phyloP scores from a whole-genome alignment of 2,329 filamentous ascomycete genomes.

The Ophiostoma piceae region DNA sequence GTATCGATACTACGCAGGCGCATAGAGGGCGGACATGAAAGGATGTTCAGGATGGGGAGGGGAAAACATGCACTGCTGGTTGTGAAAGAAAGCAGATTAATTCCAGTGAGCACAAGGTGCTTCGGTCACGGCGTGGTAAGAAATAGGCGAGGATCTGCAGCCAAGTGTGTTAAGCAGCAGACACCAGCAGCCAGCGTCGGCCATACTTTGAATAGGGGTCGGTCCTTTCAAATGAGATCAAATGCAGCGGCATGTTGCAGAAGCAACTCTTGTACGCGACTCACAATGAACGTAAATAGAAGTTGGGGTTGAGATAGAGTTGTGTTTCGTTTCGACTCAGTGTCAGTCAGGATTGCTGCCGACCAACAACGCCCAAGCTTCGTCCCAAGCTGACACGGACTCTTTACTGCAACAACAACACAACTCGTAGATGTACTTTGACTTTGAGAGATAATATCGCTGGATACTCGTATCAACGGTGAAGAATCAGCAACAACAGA shows the following conservation, averaged over 20 bases:
- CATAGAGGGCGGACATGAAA: not conserved
- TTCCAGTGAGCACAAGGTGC: too few species aligned
- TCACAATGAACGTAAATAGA: not conserved
- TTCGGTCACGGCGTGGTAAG: not conserved
- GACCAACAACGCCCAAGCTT: not conserved
- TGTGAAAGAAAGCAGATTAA: not conserved
- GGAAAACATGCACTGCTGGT: not conserved
- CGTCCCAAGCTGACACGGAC: not conserved
- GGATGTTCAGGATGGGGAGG: not conserved
- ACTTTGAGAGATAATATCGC: too few species aligned
- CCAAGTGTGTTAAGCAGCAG: not conserved
- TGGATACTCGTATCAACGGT: not conserved
- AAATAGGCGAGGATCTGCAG: not conserved
- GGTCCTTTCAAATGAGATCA: not conserved
- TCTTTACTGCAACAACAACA: too few species aligned
- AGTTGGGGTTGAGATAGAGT: not conserved
- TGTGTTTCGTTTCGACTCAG: not conserved
- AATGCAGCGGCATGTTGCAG: not conserved
- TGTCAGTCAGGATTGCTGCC: not conserved
- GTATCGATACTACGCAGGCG: conserved; percentile 4
- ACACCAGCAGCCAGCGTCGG: not conserved
- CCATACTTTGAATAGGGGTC: conserved; percentile 3
- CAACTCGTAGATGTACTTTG: too few species aligned
- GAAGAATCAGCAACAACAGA: not conserved
- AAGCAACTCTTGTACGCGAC: not conserved